Evolutionary conservation across 129 eudicot genomes (phyloP), one percentile per base, ranked within the genome.

Genomic region (Centella asiatica): DNA sequence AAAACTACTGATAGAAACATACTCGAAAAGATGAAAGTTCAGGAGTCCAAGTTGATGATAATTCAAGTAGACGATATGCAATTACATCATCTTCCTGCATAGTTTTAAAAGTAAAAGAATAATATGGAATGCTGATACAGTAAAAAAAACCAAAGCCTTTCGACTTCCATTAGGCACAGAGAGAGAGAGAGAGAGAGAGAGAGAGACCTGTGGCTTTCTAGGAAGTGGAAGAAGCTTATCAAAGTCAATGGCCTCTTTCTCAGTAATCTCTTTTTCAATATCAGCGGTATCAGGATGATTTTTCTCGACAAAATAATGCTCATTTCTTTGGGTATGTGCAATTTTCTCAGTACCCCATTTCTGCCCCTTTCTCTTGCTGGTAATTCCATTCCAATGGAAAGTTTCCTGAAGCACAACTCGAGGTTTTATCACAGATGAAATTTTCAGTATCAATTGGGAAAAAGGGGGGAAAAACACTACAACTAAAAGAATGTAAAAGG

Each of bases 11-110:
- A 48, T 44, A 31, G 31, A 58, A 56, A 34, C 57, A 48, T 81
- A 92, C 99, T 69, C 99, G 83, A 62, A 65, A 88, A 9, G 85
- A 65, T 29, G 96, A 84, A 65, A 85, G 77, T 79, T 87, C 95
- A 19, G 99, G 99, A 54, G 89, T 82, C 95, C 95, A 93, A 29
- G 89, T 64, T 44, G 99, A 85, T 67, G 96, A 82, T 67, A 93
- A 72, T 66, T 93, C 99, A 61, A 93, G 66, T 65, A 88, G 37
- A 19, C 96, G 95, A 75, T 93, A 93, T 46, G 92, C 96, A 76
- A 93, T 82, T 54, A 85, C 76, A 66, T 85, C 88, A 65, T 87
- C 99, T 65, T 72, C 89, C 99, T 93, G 80, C 77, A 76, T 68
- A 67, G 47, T 28, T 23, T 13, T 52, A 31, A 27, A 64, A 20